Percentiles rank a stretch among this genome's conserved stretches.
phyloP scores from a whole-genome alignment of 1,284 basidiomycete species.

The Apiotrichum domesticum region DNA sequence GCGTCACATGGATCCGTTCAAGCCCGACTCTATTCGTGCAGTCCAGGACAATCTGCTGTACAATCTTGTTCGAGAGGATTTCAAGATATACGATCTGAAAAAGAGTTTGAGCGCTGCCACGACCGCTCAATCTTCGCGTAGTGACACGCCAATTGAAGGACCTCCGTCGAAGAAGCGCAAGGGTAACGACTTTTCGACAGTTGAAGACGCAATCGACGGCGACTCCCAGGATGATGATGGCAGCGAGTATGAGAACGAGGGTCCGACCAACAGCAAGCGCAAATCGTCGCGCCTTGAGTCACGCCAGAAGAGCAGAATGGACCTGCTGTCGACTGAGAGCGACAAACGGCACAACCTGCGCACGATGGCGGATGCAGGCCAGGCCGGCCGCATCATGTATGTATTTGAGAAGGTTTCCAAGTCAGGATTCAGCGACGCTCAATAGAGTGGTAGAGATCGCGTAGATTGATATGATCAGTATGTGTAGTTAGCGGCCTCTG shows the following conservation, averaged over 20 bases:
- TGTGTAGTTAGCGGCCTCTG: too few species aligned
- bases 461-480: too few species aligned
- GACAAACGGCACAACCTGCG: conserved; percentile 32
- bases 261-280: neutral
- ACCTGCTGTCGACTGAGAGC: neutral
- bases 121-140: conserved; percentile 1
- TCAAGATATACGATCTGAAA: neutral
- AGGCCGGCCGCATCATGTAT: conserved; percentile 40
- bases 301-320: too few species aligned
- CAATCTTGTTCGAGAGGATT: conserved; percentile 30
- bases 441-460: too few species aligned
- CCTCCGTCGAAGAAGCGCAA: conserved; percentile 13
- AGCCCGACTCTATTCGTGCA: conserved; percentile 49
- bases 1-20: conserved; percentile 63
- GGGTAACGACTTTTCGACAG: neutral
- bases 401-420: conserved; percentile 43
- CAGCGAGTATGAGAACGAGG: neutral
- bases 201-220: neutral
- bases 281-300: neutral
- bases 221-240: neutral
- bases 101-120: neutral
- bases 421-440: conserved; percentile 1
- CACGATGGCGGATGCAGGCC: conserved; percentile 23
- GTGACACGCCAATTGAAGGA: neutral
- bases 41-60: conserved; percentile 44